phyloP scores from a whole-genome alignment of 169 alveolate genomes.

The Plasmodium berghei region DNA sequence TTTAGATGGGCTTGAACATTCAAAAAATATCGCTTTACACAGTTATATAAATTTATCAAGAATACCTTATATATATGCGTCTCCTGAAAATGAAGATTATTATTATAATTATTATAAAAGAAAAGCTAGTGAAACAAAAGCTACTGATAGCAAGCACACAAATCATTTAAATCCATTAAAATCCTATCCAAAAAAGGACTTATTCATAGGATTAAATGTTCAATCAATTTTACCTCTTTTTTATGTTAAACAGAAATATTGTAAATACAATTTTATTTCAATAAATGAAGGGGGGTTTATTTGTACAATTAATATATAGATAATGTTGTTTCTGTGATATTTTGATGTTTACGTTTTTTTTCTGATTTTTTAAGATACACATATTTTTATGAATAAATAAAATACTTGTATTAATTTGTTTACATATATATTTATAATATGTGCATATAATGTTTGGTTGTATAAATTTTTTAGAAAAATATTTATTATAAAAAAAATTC shows the following conservation, averaged over 20 bases:
- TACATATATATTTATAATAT: background rate
- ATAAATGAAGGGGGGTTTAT: conserved; percentile 72
- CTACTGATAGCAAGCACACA: conserved; percentile 44
- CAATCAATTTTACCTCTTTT: conserved; percentile 76
- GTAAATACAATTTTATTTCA: conserved; percentile 72
- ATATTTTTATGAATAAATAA: background rate
- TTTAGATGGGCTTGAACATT: conserved; percentile 56
- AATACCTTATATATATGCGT: conserved; percentile 67
- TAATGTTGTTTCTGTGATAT: background rate
- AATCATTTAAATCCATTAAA: conserved; percentile 64
- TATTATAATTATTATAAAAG: conserved; percentile 63
- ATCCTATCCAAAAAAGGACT: conserved; percentile 68
- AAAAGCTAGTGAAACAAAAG: conserved; percentile 53
- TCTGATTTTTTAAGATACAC: background rate
- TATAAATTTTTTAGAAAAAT: no score
- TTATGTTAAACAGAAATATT: conserved; percentile 70
- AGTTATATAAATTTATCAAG: conserved; percentile 64
- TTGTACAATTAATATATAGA: conserved; percentile 75
- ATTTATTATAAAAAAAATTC: no score
- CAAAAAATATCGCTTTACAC: conserved; percentile 24
- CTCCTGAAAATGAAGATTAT: conserved; percentile 30
- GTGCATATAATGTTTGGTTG: background rate
- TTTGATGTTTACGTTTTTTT: conserved; percentile 1
- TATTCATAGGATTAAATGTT: conserved; percentile 73
- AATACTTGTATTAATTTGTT: background rate